Percentiles rank a stretch among this genome's conserved stretches.
Evolutionary conservation across 2,329 filamentous ascomycete species (phyloP).

Genomic region (Fusarium liriodendri): DNA sequence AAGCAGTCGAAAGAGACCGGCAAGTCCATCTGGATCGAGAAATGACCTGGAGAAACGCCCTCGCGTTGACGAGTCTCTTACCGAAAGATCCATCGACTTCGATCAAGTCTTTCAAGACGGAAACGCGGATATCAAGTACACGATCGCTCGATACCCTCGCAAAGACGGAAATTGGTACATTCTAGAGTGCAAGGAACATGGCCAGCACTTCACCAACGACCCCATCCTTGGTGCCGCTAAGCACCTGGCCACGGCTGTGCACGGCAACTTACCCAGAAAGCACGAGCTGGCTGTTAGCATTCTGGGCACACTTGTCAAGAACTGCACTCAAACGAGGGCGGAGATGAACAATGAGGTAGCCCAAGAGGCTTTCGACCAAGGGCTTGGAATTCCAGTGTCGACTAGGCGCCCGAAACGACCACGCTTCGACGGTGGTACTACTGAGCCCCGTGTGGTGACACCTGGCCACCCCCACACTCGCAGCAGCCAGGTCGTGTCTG

Average conservation of each 20-base stretch:
- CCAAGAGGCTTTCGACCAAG: background rate
- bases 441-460: fast-evolving
- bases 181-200: slow-evolving; percentile 2
- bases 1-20: background rate
- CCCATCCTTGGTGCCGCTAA: background rate
- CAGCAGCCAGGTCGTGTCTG: background rate
- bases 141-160: background rate
- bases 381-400: background rate
- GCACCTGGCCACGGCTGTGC: background rate
- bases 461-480: background rate
- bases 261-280: fast-evolving
- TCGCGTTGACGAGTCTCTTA: background rate
- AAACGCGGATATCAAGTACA: background rate
- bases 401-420: background rate
- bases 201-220: background rate
- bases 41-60: background rate
- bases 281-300: background rate
- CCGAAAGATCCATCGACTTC: slow-evolving; percentile 1
- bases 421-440: background rate
- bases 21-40: background rate
- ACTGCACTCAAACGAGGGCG: background rate
- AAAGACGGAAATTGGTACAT: slow-evolving; percentile 10
- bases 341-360: background rate
- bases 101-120: slow-evolving; percentile 17
- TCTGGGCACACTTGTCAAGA: slow-evolving; percentile 12